phyloP scores from a whole-genome alignment of 2,329 filamentous ascomycete genomes.

The Penicillium sp. region DNA sequence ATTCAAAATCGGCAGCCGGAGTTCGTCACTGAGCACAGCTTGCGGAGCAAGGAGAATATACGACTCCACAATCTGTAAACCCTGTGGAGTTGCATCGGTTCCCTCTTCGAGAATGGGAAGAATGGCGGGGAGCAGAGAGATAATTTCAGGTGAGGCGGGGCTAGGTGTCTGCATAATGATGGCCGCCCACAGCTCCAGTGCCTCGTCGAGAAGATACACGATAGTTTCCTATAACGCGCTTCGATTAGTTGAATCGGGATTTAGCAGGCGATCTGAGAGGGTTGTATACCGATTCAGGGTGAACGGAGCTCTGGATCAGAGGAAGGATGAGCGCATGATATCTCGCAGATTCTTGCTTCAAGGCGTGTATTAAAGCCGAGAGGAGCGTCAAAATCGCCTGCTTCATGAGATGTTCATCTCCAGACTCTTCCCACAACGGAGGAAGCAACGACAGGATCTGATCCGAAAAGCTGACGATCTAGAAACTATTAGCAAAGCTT shows the following conservation, averaged over 20 bases:
- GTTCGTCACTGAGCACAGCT: constrained; percentile 38
- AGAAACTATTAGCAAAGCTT: constrained; percentile 1
- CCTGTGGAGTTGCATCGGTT: constrained; percentile 56
- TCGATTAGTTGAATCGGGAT: not conserved
- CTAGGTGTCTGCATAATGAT: constrained; percentile 62
- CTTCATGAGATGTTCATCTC: constrained; percentile 86
- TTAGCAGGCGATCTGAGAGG: not conserved
- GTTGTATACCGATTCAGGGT: constrained; percentile 60
- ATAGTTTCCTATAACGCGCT: constrained; percentile 49
- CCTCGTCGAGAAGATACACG: constrained; percentile 83
- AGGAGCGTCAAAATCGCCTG: constrained; percentile 85
- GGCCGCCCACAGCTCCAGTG: constrained; percentile 79
- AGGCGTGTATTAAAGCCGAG: constrained; percentile 74
- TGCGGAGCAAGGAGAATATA: constrained; percentile 62
- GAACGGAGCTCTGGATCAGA: constrained; percentile 71
- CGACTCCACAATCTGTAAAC: constrained; percentile 60
- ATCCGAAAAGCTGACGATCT: constrained; percentile 63
- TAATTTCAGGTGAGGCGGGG: constrained; percentile 55
- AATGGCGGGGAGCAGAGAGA: constrained; percentile 56
- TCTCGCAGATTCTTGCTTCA: constrained; percentile 68
- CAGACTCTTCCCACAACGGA: constrained; percentile 75
- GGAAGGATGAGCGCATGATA: constrained; percentile 79
- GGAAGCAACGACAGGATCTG: constrained; percentile 76
- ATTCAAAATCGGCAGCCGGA: constrained; percentile 32
- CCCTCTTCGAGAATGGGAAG: constrained; percentile 63